Evolutionary conservation across 2,329 filamentous ascomycete genomes (phyloP).

Genomic region (Trichophyton mentagrophytes): DNA sequence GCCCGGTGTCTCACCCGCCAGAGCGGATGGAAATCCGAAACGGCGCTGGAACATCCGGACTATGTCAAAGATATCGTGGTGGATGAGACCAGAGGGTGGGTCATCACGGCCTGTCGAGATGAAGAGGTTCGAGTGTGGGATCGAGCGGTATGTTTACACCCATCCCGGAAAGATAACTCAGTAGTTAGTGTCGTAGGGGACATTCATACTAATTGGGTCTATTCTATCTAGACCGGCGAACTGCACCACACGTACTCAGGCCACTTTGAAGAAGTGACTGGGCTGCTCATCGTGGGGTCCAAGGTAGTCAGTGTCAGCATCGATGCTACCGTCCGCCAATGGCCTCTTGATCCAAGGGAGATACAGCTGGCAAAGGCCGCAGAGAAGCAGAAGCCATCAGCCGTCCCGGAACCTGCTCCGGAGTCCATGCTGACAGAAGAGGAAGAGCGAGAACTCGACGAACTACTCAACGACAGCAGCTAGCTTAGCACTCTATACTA

Average conservation of each 20-base stretch:
- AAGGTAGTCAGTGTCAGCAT: conserved; percentile 70
- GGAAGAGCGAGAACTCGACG: conserved; percentile 84
- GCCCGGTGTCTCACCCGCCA: conserved; percentile 63
- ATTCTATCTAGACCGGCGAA: conserved; percentile 45
- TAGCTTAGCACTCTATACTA: conserved; percentile 3
- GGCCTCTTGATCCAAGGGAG: conserved; percentile 56
- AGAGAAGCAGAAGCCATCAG: conserved; percentile 33
- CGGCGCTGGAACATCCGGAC: conserved; percentile 66
- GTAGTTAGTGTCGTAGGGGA: too few species aligned
- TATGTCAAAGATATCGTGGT: conserved; percentile 77
- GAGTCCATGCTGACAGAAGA: conserved; percentile 61
- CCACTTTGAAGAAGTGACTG: conserved; percentile 89
- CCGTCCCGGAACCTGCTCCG: conserved; percentile 32
- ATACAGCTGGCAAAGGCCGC: conserved; percentile 44
- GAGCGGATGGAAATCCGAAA: conserved; percentile 57
- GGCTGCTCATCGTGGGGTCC: conserved; percentile 50
- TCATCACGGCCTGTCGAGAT: conserved; percentile 77
- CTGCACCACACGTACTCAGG: conserved; percentile 63
- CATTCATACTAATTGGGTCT: conserved; percentile 19
- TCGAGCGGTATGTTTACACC: conserved; percentile 31
- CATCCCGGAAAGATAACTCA: background rate
- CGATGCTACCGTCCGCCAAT: conserved; percentile 75
- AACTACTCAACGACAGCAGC: conserved; percentile 67
- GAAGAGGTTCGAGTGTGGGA: conserved; percentile 92
- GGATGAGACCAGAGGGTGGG: conserved; percentile 56